These are phyloP conservation scores for Ramularia endophylla DNA, from an alignment of 2,329 filamentous ascomycete species.

Conservation along the genomic window DNA sequence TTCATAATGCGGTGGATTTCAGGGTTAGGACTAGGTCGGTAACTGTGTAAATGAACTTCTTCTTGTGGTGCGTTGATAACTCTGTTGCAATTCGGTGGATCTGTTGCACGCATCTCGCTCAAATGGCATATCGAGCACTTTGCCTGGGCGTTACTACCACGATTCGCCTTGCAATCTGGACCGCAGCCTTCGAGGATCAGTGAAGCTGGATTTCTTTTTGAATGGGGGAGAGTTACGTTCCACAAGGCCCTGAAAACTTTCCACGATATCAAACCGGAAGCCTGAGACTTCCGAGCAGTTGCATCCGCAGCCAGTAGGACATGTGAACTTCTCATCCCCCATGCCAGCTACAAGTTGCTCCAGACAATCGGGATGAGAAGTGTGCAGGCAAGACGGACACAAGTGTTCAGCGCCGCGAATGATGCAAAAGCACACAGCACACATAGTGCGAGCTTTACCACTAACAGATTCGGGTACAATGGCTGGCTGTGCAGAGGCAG, in stretches of 20 bases:
- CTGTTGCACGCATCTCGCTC: too few relatives aligned
- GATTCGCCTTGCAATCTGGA: constrained; percentile 17
- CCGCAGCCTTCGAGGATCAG: constrained; percentile 23
- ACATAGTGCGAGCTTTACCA: constrained; percentile 14
- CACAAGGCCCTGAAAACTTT: constrained; percentile 1
- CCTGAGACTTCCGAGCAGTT: constrained; percentile 16
- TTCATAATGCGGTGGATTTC: too few relatives aligned
- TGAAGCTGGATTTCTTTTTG: constrained; percentile 21
- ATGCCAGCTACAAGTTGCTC: constrained; percentile 11
- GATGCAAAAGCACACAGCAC: constrained; percentile 24
- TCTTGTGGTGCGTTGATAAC: too few relatives aligned
- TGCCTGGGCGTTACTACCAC: constrained; percentile 6
- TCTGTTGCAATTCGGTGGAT: too few relatives aligned
- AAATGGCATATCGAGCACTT: too few relatives aligned
- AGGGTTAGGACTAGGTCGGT: too few relatives aligned
- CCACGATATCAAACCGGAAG: constrained; percentile 8
- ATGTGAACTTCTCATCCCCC: constrained; percentile 17
- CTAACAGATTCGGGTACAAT: neutral
- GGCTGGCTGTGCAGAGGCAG: neutral
- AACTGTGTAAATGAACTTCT: too few relatives aligned
- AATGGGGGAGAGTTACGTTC: neutral
- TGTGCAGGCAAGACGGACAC: constrained; percentile 27
- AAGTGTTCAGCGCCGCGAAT: constrained; percentile 25
- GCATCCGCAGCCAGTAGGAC: constrained; percentile 29
- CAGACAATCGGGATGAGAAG: constrained; percentile 24